Percentiles rank a stretch among this genome's conserved stretches.
phyloP scores from a whole-genome alignment of 345 rosid genomes.

The Hibiscus tridactylites region DNA sequence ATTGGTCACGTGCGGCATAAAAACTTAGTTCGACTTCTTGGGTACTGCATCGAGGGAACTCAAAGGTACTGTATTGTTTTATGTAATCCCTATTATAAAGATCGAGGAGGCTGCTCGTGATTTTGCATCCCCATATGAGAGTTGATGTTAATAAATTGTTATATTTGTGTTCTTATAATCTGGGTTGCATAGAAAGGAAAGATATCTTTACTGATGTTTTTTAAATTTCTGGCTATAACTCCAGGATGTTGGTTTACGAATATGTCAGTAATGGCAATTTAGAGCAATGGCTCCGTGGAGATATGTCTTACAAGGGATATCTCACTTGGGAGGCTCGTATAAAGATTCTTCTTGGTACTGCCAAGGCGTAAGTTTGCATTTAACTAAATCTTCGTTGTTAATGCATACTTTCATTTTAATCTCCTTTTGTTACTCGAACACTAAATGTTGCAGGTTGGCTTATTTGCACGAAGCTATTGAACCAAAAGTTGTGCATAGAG shows the following conservation, averaged over 20 bases:
- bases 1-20: constrained; percentile 95
- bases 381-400: constrained; percentile 1
- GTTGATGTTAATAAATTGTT: neutral
- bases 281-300: constrained; percentile 94
- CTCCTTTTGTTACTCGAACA: constrained; percentile 5
- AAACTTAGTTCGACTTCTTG: constrained; percentile 91
- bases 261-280: constrained; percentile 89
- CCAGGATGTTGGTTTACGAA: constrained; percentile 79
- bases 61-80: constrained; percentile 48
- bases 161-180: neutral
- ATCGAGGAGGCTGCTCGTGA: too few species aligned
- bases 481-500: constrained; percentile 97
- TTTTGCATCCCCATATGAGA: too few species aligned
- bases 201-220: neutral
- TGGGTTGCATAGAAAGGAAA: neutral
- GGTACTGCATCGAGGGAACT: constrained; percentile 95
- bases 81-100: neutral
- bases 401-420: neutral
- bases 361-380: constrained; percentile 64
- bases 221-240: neutral
- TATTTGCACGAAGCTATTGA: constrained; percentile 97
- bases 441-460: constrained; percentile 47
- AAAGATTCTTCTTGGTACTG: constrained; percentile 82
- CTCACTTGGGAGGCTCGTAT: constrained; percentile 92
- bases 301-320: constrained; percentile 58